These are phyloP conservation scores for Tuctoria greenei DNA, from an alignment of 176 grass and related monocot genomes.

Conservation along the genomic window DNA sequence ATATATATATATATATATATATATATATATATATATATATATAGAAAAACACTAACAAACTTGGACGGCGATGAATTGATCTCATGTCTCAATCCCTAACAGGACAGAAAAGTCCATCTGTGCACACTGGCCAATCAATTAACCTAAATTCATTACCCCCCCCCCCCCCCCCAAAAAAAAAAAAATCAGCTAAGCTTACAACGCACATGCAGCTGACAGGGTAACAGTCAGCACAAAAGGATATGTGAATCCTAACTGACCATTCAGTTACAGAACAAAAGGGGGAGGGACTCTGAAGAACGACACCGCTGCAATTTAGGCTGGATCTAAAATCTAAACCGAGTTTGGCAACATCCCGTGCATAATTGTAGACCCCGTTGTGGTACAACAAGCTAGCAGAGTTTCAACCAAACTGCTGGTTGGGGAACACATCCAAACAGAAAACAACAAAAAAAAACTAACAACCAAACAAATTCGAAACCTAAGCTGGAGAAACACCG, in stretches of 20 bases:
- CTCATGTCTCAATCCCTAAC: neutral
- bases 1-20: too few relatives aligned
- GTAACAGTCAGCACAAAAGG: conserved; percentile 1
- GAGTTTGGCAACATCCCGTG: neutral
- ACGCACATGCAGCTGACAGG: neutral
- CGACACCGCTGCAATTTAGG: neutral
- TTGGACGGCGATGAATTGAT: neutral
- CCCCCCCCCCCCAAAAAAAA: too few relatives aligned
- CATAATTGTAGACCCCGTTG: neutral
- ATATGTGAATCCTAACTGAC: neutral
- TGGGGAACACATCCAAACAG: too few relatives aligned
- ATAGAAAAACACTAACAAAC: neutral
- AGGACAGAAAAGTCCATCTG: neutral
- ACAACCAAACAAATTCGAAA: too few relatives aligned
- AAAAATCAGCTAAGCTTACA: neutral
- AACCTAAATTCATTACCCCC: neutral
- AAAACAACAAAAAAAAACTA: too few relatives aligned
- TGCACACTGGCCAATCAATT: neutral
- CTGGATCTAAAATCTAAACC: neutral
- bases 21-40: too few relatives aligned
- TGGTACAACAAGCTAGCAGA: neutral
- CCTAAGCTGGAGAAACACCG: too few relatives aligned
- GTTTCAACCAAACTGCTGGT: neutral
- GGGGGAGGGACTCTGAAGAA: neutral
- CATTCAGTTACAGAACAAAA: neutral